Base-by-base conservation (phyloP, 2,329 filamentous ascomycete genomes). In the Colletotrichum kahawae region DNA sequence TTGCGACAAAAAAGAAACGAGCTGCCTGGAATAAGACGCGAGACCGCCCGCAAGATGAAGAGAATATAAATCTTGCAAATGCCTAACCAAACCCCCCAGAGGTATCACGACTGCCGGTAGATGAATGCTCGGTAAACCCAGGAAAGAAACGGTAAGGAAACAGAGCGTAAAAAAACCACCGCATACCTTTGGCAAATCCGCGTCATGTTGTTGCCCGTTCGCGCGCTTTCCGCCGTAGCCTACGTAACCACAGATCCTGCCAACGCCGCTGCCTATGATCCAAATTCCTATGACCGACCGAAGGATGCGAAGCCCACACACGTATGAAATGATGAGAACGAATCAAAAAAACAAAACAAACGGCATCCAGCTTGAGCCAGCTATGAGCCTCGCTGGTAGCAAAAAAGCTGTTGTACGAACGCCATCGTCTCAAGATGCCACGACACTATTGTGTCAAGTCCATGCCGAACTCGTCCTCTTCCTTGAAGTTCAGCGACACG, bases 401-500 rank as follows among this genome's bases (percentile, higher is more conserved):
- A 48, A n/a, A 12, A 65, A 65, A 65, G 62, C 62, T 34, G 14
- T 33, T 18, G 57, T 29, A 34, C 51, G 24, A 24, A 29, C 34
- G 54, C 36, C 59, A 34, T 68, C 67, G 48, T 48, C 27, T 43
- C 10, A 24, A 36, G 18, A 64, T n/a, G n/a, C 12, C 34, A 60
- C 34, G 51, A 16, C 51, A 68, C 80, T 84, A 86, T 79, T 87
- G 85, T 72, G 86, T 90, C 78, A 92, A 84, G 78, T 97, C 95
- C 94, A 98, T 97, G 81, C 92, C 92, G 81, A 94, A 98, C 85
- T 98, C 96, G 79, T 98, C 96, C 85, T 98, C 96, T 83, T 98
- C 96, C 84, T 98, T 98, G 86, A 98, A 95, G 82, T 93, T 93
- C 81, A 95, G 88, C 8, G 88, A 86, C 29, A 88, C 89, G 59